Conservation (phyloP, 371 early-diverging fungal genomes). For the Chytridium lagenaria region DNA sequence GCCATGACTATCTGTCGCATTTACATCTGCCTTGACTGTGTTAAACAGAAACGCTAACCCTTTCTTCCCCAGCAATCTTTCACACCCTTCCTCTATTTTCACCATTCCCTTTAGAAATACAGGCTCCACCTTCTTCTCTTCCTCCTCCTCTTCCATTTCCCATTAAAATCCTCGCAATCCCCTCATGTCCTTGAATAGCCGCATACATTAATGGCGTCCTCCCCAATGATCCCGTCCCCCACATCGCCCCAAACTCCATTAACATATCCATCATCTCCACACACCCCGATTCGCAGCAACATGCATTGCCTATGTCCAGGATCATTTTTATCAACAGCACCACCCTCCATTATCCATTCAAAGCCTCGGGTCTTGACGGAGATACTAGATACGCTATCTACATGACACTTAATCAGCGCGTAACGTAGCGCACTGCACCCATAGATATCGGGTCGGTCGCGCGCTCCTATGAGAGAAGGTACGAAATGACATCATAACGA, state of each 20-base stretch:
- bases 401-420: not conserved
- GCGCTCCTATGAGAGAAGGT: not conserved
- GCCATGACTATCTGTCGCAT: slow-evolving; percentile 1
- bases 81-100: not conserved
- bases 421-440: slow-evolving; percentile 13
- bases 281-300: slow-evolving; percentile 31
- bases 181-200: slow-evolving; percentile 19
- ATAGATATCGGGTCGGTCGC: slow-evolving; percentile 6
- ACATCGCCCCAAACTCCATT: slow-evolving; percentile 25
- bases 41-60: not conserved
- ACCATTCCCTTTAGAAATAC: not conserved
- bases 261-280: slow-evolving; percentile 24
- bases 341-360: slow-evolving; percentile 13
- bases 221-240: slow-evolving; percentile 29
- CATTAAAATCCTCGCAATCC: not conserved
- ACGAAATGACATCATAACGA: not conserved
- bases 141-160: not conserved
- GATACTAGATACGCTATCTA: not conserved
- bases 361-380: not conserved
- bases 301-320: slow-evolving; percentile 20
- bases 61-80: not conserved
- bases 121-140: not conserved
- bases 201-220: slow-evolving; percentile 41
- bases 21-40: not conserved
- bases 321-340: not conserved